phyloP scores from a whole-genome alignment of 2,329 filamentous ascomycete genomes.

The Lachnellula occidentalis region DNA sequence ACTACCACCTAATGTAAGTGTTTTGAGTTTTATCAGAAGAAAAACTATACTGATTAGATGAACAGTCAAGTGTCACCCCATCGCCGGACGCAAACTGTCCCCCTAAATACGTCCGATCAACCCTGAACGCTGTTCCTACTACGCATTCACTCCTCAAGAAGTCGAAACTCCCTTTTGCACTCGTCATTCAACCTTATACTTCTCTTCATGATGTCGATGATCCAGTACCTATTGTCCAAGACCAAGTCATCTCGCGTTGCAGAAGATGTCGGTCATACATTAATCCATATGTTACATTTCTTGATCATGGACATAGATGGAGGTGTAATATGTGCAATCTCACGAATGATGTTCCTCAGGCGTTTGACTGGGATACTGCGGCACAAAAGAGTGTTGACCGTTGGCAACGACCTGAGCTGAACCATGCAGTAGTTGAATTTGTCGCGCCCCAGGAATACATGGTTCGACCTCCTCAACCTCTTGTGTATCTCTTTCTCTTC shows the following conservation, averaged over 20 bases:
- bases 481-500: conserved; percentile 93
- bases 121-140: conserved; percentile 87
- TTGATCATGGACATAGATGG: conserved; percentile 97
- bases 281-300: conserved; percentile 93
- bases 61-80: conserved; percentile 79
- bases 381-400: conserved; percentile 87
- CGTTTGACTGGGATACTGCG: conserved; percentile 95
- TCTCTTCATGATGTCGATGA: conserved; percentile 92
- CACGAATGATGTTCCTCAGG: conserved; percentile 97
- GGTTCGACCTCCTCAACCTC: conserved; percentile 91
- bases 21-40: neutral
- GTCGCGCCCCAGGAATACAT: conserved; percentile 99
- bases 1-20: conserved; percentile 81
- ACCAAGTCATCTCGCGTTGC: conserved; percentile 96
- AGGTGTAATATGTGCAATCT: conserved; percentile 99
- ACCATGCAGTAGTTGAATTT: conserved; percentile 95
- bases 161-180: conserved; percentile 88
- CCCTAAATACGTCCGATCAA: conserved; percentile 90
- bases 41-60: conserved; percentile 35
- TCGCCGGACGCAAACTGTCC: conserved; percentile 89
- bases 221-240: conserved; percentile 82
- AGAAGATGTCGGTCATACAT: conserved; percentile 95
- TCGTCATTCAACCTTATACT: conserved; percentile 93
- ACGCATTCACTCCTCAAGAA: conserved; percentile 93
- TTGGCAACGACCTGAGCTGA: conserved; percentile 88